phyloP scores from a whole-genome alignment of 768 basidiomycete genomes.

The Chlorophyllum brunneum region DNA sequence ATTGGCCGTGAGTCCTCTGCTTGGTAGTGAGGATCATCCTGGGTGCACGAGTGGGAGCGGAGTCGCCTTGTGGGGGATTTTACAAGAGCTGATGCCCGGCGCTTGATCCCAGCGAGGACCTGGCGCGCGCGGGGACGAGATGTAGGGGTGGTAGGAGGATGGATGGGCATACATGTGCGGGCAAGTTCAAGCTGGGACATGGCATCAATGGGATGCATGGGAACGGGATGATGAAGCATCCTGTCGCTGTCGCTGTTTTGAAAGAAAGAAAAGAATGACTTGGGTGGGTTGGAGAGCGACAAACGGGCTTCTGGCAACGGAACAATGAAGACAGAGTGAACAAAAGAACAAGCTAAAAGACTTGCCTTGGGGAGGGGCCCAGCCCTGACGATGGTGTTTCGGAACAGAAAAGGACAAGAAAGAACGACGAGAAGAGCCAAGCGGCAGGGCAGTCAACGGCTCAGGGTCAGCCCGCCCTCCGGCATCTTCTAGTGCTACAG shows the following conservation, averaged over 20 bases:
- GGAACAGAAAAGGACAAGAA: constrained; percentile 8
- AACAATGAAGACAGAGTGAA: not conserved
- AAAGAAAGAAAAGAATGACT: constrained; percentile 3
- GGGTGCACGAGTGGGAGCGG: constrained; percentile 8
- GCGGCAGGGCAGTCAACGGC: not conserved
- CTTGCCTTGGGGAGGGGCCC: not conserved
- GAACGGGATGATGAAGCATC: constrained; percentile 2
- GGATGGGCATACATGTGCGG: constrained; percentile 1
- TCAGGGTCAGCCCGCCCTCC: constrained; percentile 3
- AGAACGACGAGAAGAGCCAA: constrained; percentile 3
- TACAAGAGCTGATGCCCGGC: constrained; percentile 15
- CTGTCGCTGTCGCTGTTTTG: not conserved
- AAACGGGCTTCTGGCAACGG: not conserved
- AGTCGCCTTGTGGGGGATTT: constrained; percentile 2
- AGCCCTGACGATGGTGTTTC: not conserved
- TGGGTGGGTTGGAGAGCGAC: not conserved
- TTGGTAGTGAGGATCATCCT: not conserved
- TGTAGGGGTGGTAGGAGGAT: not conserved
- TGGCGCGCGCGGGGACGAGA: constrained; percentile 7
- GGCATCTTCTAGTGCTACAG: constrained; percentile 5
- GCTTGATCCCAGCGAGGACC: constrained; percentile 12
- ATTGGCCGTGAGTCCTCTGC: not conserved
- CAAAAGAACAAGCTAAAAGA: not conserved
- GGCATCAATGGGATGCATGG: constrained; percentile 4
- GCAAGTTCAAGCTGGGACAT: constrained; percentile 3